Evolutionary conservation across 441 rosid genomes (phyloP), one percentile per base, ranked within the genome.

Genomic region (Pelargonium myrrhifolium): DNA sequence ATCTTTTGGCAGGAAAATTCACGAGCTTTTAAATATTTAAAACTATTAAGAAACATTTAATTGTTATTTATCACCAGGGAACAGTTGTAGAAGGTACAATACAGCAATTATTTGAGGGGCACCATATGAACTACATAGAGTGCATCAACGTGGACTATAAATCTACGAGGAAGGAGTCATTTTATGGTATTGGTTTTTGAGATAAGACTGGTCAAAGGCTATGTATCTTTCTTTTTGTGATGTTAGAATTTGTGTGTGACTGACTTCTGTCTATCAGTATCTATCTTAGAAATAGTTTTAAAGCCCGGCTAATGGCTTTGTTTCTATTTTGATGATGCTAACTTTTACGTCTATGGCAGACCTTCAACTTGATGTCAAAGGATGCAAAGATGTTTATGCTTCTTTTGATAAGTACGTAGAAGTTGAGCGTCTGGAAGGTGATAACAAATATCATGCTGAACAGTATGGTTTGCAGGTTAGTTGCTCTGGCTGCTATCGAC

Each of bases 331-430:
- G 71, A 22, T 49, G 37, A 51, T 64, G 68, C 56, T 18, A 49
- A 65, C 21, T 37, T 76, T 43, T 53, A 67, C 71, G 70, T 63
- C 31, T 10, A 47, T 49, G 60, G 74, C 72, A 76, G 83, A 80
- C 74, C 83, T 83, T 72, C 86, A 83, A 81, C 83, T 82, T 78
- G 82, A 84, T 77, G 84, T 78, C 59, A 81, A 80, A 80, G 85
- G 85, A 17, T 85, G 97, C 72, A 86, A 84, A 53, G 97, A 93
- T 79, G 93, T 93, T 68, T 93, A 93, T 80, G 96, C 90, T 65
- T 93, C 99, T 40, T 93, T 93, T 80, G 96, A 93, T 74, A 89
- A 91, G 75, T 93, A 93, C 81, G 97, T 93, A 12, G 99, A 93
- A 81, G 97, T 93, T 75, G 99, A 93, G 77, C 86, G 92, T 60